A percentile compares a stretch with the other conserved stretches of the same genome.
Evolutionary conservation across 805 yeast genomes (phyloP).

Genomic region (Metschnikowia picachoensis): DNA sequence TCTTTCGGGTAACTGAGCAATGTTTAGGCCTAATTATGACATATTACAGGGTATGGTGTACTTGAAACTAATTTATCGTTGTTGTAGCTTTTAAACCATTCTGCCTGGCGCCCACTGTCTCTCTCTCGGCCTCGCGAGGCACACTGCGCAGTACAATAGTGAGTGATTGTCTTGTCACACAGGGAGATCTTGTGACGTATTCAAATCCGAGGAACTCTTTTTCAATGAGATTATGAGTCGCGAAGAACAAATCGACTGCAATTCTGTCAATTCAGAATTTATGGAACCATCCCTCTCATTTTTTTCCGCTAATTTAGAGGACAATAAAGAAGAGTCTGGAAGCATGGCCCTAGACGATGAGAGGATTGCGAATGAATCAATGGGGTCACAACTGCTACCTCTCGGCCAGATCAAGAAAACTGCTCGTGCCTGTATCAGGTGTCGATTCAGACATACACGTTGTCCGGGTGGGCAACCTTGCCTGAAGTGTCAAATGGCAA

Average conservation of each 20-base stretch:
- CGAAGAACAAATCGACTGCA: neutral
- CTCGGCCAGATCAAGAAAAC: conserved; percentile 26
- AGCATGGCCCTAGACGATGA: conserved; percentile 7
- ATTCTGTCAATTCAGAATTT: neutral
- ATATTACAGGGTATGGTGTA: no score
- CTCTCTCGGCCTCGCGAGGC: no score
- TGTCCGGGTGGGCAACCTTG: conserved; percentile 82
- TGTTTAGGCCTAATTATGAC: neutral
- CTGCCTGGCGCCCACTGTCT: no score
- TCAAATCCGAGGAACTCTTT: no score
- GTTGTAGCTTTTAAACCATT: no score
- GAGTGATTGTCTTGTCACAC: no score
- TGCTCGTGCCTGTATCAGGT: conserved; percentile 54
- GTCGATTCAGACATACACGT: conserved; percentile 67
- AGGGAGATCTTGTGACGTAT: no score
- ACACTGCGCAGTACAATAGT: no score
- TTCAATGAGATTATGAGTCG: neutral
- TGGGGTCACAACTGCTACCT: conserved; percentile 2
- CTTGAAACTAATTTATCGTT: no score
- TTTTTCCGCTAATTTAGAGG: neutral
- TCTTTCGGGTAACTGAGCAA: conserved; percentile 7
- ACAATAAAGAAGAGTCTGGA: conserved; percentile 1
- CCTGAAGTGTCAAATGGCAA: conserved; percentile 52
- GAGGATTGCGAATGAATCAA: conserved; percentile 1
- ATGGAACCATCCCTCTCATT: neutral